Base-by-base conservation (phyloP, 1,284 basidiomycete species). In the Albatrellus sp. region DNA sequence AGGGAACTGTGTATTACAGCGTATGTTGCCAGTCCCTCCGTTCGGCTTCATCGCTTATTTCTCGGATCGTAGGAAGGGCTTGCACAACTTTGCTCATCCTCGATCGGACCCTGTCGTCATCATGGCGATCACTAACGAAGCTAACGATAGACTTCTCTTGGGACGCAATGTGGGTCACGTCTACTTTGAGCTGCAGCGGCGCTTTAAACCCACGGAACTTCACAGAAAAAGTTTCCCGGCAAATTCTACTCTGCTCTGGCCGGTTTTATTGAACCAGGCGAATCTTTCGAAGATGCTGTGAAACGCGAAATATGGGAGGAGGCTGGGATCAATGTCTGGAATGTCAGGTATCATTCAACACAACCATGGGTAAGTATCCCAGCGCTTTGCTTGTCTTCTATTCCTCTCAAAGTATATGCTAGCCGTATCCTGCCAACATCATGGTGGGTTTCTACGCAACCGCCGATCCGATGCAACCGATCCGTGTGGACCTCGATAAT, bases 231-330 rank as follows among this genome's bases (percentile, higher is more conserved):
- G 53, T 86, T 77, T 59, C 80, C 80, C 1, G 64, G 63, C 0
- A 77, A 69, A 37, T 84, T 87, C 62, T 94, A 90, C 63, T 92
- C 89, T 5, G 88, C 89, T 42, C 65, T 94, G 16, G 90, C 90
- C 1, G 91, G 91, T 1, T 96, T 94, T 57, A 77, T 90, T 45
- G 91, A 96, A 60, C 88, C 90, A 2, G 91, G 86, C n/a, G 92
- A 96, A 63, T 80, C 84, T 0, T 86, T 98, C 51, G 94, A 98
- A 62, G 93, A 98, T 54, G 86, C 92, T 0, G 92, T 98, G 13
- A 73, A 79, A 49, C 73, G 94, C 29, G 94, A 98, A 63, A 85
- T 96, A 54, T 85, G 90, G 75, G 94, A 98, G 61, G 94, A 98
- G 62, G 87, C 90, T 0, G 94, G 94, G 5, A 75, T 98, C 16